A percentile compares a stretch with the other conserved stretches of the same genome.
These are phyloP conservation scores for Populus alba DNA, from an alignment of 345 rosid species.

Conservation along the genomic window DNA sequence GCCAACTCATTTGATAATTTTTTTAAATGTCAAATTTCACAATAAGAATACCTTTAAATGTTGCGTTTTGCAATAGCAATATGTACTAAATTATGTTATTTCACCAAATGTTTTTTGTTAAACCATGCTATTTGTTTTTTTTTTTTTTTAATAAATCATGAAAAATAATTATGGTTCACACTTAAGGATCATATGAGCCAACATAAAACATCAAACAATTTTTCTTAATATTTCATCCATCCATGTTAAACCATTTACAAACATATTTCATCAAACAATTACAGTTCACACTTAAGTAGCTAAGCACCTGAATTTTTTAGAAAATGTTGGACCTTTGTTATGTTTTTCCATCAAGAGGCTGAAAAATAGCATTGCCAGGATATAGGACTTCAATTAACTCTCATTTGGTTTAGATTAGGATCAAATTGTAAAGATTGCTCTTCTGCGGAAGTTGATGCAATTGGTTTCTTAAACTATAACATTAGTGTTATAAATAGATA, in stretches of 20 bases:
- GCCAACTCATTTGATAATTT: too few species aligned
- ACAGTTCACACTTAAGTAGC: neutral
- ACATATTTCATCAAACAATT: neutral
- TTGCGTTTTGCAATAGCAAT: too few species aligned
- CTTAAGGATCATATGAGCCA: neutral
- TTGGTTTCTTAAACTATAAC: slow-evolving; percentile 79
- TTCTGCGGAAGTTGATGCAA: slow-evolving; percentile 25
- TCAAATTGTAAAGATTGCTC: slow-evolving; percentile 38
- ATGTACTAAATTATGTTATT: too few species aligned
- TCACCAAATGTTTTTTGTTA: too few species aligned
- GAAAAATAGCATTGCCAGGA: neutral
- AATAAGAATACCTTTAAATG: too few species aligned
- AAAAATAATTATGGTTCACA: neutral
- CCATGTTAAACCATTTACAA: slow-evolving; percentile 19
- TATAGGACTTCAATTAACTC: slow-evolving; percentile 19
- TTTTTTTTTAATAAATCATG: too few species aligned
- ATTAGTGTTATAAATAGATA: too few species aligned
- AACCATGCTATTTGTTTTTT: too few species aligned
- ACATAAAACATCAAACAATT: slow-evolving; percentile 1
- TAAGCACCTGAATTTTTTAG: neutral
- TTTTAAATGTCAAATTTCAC: too few species aligned
- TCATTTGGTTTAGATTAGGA: slow-evolving; percentile 25
- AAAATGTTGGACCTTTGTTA: neutral
- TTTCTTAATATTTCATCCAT: slow-evolving; percentile 5
- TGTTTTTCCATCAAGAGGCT: neutral